Base-by-base conservation (phyloP, 208 protist species). In the Naegleria gruberi region DNA sequence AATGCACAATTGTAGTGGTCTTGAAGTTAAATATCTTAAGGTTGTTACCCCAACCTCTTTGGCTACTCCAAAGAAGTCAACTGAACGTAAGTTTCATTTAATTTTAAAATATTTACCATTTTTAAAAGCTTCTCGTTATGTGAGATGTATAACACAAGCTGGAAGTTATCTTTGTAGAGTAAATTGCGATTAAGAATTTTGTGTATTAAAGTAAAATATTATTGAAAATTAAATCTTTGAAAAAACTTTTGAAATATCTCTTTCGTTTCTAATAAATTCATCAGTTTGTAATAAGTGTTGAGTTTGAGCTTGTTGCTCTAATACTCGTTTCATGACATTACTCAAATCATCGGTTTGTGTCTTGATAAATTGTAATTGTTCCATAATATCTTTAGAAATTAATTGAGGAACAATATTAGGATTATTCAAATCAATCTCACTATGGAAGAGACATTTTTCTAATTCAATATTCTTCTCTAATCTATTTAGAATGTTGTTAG, bases 141-240 rank as follows among this genome's bases (percentile, higher is more conserved):
- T 98, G 37, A 94, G 96, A 26, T 96, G 96, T 94, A 94, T 97
- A 86, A 97, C 95, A 0, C 93, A 97, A 74, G 94, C 93, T 51
- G 93, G 93, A 83, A 95, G 92, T 55, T 98, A 98, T 90, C 93
- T 96, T n/a, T 97, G 95, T 93, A 89, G 96, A 85, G 93, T 94
- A 23, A 41, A 55, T 86, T 42, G 82, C 37, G 40, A 43, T 82
- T 82, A 34, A 41, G 91, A 74, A 94, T 65, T 10, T 65, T 65
- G 51, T 65, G 10, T 65, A 23, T 65, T 65, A 65, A 10, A 65
- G 23, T 65, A 65, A 65, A 65, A 26, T 65, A 23, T 65, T n/a
- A n/a, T n/a, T n/a, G n/a, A 65, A 65, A 65, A 65, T 65, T 65
- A 26, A 65, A 65, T 26, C 23, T 65, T 65, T 57, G 17, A 57